Conservation (phyloP, 2,329 filamentous ascomycete species). For the Xylaria sp. region DNA sequence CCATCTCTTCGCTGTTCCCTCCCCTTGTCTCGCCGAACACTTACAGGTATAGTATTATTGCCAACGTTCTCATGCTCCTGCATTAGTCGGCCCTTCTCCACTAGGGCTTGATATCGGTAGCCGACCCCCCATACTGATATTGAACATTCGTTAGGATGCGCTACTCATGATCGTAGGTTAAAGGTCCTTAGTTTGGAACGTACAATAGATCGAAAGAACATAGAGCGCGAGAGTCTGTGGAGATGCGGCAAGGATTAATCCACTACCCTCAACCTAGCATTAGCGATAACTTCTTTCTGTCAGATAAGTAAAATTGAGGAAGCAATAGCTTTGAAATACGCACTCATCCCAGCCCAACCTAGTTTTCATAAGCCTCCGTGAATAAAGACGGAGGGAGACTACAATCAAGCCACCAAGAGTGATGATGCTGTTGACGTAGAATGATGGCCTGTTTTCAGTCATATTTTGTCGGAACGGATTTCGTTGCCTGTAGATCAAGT, state of each 20-base stretch:
- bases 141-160: not conserved
- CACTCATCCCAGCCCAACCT: conserved; percentile 28
- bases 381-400: conserved; percentile 21
- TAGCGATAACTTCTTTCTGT: too few relatives aligned
- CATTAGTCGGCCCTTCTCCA: too few relatives aligned
- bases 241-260: conserved; percentile 15
- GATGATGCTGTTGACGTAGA: not conserved
- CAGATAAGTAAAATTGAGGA: too few relatives aligned
- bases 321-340: too few relatives aligned
- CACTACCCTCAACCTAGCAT: too few relatives aligned
- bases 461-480: not conserved
- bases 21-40: not conserved
- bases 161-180: not conserved
- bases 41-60: not conserved
- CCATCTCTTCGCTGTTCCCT: not conserved
- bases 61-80: not conserved
- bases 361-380: conserved; percentile 14
- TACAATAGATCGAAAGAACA: conserved; percentile 14
- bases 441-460: not conserved
- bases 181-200: not conserved
- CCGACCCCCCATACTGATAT: conserved; percentile 5
- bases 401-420: conserved; percentile 4
- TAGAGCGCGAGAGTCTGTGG: conserved; percentile 6
- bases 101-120: not conserved
- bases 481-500: too few relatives aligned